These are phyloP conservation scores for Copromyces sp. DNA, from an alignment of 495 filamentous ascomycete species.

Conservation along the genomic window DNA sequence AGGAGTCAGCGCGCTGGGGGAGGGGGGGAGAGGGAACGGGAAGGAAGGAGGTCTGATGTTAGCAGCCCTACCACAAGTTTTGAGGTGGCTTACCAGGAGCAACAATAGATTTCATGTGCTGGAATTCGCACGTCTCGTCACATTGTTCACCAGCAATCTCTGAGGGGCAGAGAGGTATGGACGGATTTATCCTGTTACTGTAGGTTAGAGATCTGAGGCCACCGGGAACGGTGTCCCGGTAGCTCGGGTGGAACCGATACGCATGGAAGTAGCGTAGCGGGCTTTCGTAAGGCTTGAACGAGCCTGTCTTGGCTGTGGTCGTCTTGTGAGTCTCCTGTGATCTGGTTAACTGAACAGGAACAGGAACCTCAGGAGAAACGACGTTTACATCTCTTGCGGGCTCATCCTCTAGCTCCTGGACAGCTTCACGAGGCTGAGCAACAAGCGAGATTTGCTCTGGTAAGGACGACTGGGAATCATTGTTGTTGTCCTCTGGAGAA, in stretches of 20 bases:
- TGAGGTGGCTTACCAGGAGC: slow-evolving; percentile 63
- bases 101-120: slow-evolving; percentile 72
- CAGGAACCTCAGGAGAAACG: slow-evolving; percentile 13
- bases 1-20: slow-evolving; percentile 46
- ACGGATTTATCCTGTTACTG: slow-evolving; percentile 73
- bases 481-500: slow-evolving; percentile 5
- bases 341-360: slow-evolving; percentile 8
- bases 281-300: slow-evolving; percentile 69
- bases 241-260: slow-evolving; percentile 80
- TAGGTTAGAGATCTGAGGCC: slow-evolving; percentile 87
- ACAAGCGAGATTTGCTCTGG: slow-evolving; percentile 20
- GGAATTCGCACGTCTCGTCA: slow-evolving; percentile 62
- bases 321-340: slow-evolving; percentile 5
- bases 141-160: slow-evolving; percentile 68
- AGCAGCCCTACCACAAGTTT: slow-evolving; percentile 13
- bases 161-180: slow-evolving; percentile 60
- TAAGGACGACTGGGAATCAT: background rate
- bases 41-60: slow-evolving; percentile 18
- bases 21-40: slow-evolving; percentile 1
- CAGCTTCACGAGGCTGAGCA: slow-evolving; percentile 15
- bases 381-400: slow-evolving; percentile 26
- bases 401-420: slow-evolving; percentile 18
- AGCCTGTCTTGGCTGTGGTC: background rate
- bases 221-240: slow-evolving; percentile 52
- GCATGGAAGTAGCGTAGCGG: slow-evolving; percentile 73